Base-by-base conservation (phyloP, 2,329 filamentous ascomycete genomes). In the Xylariaceae sp. region DNA sequence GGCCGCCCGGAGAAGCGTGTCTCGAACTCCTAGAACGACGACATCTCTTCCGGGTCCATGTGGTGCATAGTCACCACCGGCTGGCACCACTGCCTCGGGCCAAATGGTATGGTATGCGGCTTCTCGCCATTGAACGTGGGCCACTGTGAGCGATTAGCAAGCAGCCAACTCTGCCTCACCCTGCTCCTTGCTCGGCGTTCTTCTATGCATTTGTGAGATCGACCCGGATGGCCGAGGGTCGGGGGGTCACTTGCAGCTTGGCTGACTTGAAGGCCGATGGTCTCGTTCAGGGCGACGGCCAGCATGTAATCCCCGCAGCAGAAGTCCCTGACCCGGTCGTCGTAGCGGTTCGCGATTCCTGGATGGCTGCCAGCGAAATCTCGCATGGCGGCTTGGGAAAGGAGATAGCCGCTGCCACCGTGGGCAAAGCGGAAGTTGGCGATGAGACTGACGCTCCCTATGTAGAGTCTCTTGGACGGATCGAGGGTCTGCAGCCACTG, bases 51-150 rank as follows among this genome's bases (percentile, higher is more conserved):
- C 40, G 62, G 59, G 14, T 59, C 59, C 40, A 72, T 59, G 49
- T 74, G 70, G 47, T 74, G 70, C 69, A 76, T 73, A 5, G 72
- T 74, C 2, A 67, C 59, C 28, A 74, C 58, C 7, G 71, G 67
- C 31, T 73, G 66, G 49, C 72, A 76, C 70, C 72, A 76, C 40
- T 70, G 58, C n/a, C 52, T 53, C 2, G 53, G 42, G 23, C 59
- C 58, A 38, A 62, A 74, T 2, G 64, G 60, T n/a, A 75, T 49
- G 1, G 63, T 71, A 31, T 59, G 54, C 3, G 68, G 70, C 39
- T 73, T 74, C 46, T 76, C 69, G 40, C 68, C 70, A 41, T 75
- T 73, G 43, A 74, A 61, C 28, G 68, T 67, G 1, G 72, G 72
- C 60, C 64, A 71, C 55, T 70, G 40, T 16, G 4, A 19, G 40